Percentiles rank a stretch among this genome's conserved stretches.
Conservation (phyloP, 1,284 basidiomycete species). For the Sanghuangporus sanghuang region DNA sequence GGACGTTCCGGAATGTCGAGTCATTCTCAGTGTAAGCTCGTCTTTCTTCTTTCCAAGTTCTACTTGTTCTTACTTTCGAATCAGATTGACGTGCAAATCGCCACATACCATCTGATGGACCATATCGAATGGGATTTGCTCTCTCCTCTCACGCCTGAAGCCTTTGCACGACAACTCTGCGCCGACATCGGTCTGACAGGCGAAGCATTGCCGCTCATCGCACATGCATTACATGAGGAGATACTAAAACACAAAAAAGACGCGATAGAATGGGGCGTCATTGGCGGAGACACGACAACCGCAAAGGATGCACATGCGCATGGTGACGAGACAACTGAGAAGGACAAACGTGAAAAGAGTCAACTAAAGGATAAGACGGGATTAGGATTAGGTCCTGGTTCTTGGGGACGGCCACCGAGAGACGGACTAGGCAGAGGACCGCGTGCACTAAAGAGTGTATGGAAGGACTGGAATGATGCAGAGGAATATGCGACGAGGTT, state of each 20-base stretch:
- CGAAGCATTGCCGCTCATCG: constrained; percentile 83
- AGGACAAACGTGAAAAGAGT: constrained; percentile 38
- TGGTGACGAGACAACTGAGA: constrained; percentile 21
- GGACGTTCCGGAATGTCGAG: constrained; percentile 79
- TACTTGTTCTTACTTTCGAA: constrained; percentile 13
- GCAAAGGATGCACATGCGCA: constrained; percentile 23
- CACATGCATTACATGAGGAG: constrained; percentile 93
- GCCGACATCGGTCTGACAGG: constrained; percentile 84
- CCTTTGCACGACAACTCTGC: constrained; percentile 79
- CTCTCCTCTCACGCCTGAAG: constrained; percentile 86
- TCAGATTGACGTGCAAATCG: constrained; percentile 97
- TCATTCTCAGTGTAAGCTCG: constrained; percentile 78
- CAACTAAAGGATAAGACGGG: constrained; percentile 76
- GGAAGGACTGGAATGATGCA: constrained; percentile 92
- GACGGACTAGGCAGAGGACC: constrained; percentile 64
- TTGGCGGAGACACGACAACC: constrained; percentile 42
- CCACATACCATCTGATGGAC: constrained; percentile 85
- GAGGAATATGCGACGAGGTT: constrained; percentile 91
- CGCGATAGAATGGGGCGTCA: constrained; percentile 87
- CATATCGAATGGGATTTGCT: constrained; percentile 98
- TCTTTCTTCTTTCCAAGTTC: background rate
- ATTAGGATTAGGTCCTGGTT: constrained; percentile 46
- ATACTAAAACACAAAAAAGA: constrained; percentile 93
- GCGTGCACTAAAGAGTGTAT: constrained; percentile 81
- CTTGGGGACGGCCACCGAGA: constrained; percentile 59